Evolutionary conservation across 441 rosid genomes (phyloP).

Genomic region (Pelargonium citronellum): DNA sequence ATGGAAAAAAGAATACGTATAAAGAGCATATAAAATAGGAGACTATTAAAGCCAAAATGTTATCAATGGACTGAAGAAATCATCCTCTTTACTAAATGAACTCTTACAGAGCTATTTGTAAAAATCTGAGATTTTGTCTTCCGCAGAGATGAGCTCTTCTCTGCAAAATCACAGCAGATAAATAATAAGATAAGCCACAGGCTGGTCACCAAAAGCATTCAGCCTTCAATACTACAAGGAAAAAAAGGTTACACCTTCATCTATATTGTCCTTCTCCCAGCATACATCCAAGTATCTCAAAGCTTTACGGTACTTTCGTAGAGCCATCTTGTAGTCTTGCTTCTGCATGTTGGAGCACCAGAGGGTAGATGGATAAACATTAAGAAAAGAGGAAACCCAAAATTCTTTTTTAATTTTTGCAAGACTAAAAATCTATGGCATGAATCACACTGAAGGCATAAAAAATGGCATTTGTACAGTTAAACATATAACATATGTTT

Average conservation of each 20-base stretch:
- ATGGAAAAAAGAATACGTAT: not conserved
- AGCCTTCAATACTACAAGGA: not conserved
- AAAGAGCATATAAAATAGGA: not conserved
- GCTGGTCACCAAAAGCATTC: not conserved
- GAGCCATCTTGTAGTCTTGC: slow-evolving; percentile 7
- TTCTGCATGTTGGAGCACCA: not conserved
- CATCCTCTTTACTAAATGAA: not conserved
- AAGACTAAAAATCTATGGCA: not conserved
- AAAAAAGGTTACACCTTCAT: not conserved
- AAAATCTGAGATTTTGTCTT: slow-evolving; percentile 6
- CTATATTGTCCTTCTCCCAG: slow-evolving; percentile 3
- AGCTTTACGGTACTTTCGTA: slow-evolving; percentile 2
- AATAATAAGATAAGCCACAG: not conserved
- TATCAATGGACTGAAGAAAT: not conserved
- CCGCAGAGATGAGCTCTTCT: slow-evolving; percentile 5
- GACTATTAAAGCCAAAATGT: not conserved
- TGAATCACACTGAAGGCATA: not conserved
- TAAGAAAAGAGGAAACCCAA: not conserved
- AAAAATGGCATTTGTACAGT: not conserved
- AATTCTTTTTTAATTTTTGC: not conserved
- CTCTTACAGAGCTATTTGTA: slow-evolving; percentile 4
- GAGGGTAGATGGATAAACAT: not conserved
- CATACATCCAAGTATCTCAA: not conserved
- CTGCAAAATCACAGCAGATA: not conserved
- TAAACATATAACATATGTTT: not conserved